Evolutionary conservation across 805 yeast species (phyloP).

Genomic region (Candida methanosorbosa): DNA sequence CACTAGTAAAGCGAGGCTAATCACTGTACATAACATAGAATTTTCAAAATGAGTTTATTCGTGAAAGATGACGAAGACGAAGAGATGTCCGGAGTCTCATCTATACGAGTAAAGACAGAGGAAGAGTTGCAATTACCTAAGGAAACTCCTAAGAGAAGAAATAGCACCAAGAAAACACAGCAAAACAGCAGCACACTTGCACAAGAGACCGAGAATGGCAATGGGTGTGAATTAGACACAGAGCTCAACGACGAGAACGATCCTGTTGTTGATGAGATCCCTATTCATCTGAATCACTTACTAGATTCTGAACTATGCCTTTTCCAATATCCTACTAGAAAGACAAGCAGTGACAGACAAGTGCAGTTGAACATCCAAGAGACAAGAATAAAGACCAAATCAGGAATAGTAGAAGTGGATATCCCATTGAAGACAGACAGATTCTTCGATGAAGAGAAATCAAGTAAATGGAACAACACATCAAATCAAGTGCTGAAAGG

Average conservation of each 20-base stretch:
- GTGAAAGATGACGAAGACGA: slow-evolving; percentile 16
- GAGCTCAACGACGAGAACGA: neutral
- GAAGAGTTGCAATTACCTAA: no score
- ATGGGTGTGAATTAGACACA: neutral
- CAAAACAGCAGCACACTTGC: neutral
- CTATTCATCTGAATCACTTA: slow-evolving; percentile 34
- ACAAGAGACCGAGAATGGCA: neutral
- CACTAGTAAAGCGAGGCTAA: no score
- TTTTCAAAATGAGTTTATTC: neutral
- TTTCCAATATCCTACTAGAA: slow-evolving; percentile 51
- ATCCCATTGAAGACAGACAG: slow-evolving; percentile 61
- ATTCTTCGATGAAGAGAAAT: slow-evolving; percentile 59
- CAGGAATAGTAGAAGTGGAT: slow-evolving; percentile 65
- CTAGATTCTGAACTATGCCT: slow-evolving; percentile 26
- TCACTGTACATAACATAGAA: no score
- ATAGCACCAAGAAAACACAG: neutral
- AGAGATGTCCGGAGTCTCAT: no score
- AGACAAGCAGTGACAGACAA: slow-evolving; percentile 17
- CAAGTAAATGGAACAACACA: slow-evolving; percentile 57
- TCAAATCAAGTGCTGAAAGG: slow-evolving; percentile 62
- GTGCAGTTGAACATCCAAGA: slow-evolving; percentile 1
- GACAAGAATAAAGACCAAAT: slow-evolving; percentile 39
- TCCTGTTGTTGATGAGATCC: slow-evolving; percentile 53
- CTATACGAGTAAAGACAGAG: no score
- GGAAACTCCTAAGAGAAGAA: neutral